Evolutionary conservation across 2,329 filamentous ascomycete species (phyloP).

Genomic region (Hypoxylon sp.): DNA sequence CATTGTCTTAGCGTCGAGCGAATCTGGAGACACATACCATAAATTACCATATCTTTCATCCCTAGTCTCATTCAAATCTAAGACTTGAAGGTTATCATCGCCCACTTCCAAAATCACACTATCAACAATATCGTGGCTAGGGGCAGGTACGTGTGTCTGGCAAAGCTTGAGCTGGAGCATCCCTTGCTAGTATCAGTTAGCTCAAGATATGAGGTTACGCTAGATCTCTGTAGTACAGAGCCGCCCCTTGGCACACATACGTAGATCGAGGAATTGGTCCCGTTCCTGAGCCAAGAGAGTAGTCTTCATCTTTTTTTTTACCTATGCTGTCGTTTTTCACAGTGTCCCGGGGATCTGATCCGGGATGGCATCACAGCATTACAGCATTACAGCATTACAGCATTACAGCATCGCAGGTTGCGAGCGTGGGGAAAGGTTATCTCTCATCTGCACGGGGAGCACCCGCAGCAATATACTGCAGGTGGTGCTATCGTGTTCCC

Average conservation of each 20-base stretch:
- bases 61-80: too few relatives aligned
- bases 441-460: background rate
- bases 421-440: background rate
- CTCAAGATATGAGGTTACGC: conserved; percentile 31
- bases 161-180: background rate
- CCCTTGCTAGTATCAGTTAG: conserved; percentile 15
- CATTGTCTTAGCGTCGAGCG: conserved; percentile 11
- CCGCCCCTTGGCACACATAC: conserved; percentile 40
- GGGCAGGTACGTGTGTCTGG: background rate
- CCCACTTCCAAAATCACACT: conserved; percentile 8
- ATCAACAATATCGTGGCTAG: background rate
- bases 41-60: conserved; percentile 1
- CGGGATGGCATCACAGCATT: conserved; percentile 9
- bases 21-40: conserved; percentile 11
- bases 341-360: conserved; percentile 16
- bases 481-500: background rate
- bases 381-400: background rate
- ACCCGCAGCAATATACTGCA: background rate
- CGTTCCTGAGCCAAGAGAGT: conserved; percentile 16
- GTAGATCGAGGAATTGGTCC: conserved; percentile 6
- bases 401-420: background rate
- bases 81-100: background rate
- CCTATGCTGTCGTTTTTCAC: conserved; percentile 14
- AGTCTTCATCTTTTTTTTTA: conserved; percentile 15
- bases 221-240: conserved; percentile 40